Evolutionary conservation across 306 rosid genomes (phyloP).

Genomic region (Sicyos baderoa): DNA sequence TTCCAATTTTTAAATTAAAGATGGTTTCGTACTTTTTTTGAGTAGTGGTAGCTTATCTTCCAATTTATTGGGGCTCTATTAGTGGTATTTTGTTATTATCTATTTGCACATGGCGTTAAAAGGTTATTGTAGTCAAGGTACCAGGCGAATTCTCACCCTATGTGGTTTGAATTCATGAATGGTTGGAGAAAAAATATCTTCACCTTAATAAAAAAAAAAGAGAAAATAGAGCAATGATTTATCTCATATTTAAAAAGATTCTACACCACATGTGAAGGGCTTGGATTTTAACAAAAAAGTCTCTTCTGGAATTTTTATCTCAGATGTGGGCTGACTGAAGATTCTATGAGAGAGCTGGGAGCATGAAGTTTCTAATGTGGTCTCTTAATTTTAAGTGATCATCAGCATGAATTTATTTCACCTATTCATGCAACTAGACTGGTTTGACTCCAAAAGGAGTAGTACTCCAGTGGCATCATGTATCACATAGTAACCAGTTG

Average conservation of each 20-base stretch:
- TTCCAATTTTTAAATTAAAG: not conserved
- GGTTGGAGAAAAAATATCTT: not conserved
- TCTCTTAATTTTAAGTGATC: not conserved
- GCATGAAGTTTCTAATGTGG: not conserved
- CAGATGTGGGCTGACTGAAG: not conserved
- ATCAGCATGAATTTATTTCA: not conserved
- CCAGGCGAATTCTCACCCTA: not conserved
- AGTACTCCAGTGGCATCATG: too few relatives aligned
- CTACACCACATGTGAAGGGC: not conserved
- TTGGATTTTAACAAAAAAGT: not conserved
- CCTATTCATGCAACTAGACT: not conserved
- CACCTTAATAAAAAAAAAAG: too few relatives aligned
- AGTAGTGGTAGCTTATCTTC: not conserved
- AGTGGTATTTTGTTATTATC: not conserved
- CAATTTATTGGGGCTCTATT: constrained; percentile 1
- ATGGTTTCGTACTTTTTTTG: not conserved
- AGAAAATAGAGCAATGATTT: not conserved
- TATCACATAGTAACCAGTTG: too few relatives aligned
- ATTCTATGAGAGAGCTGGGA: not conserved
- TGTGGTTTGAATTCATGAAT: constrained; percentile 3
- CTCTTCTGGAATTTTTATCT: not conserved
- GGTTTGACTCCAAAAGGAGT: not conserved
- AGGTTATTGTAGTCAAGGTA: not conserved
- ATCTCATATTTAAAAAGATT: not conserved
- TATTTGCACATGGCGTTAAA: not conserved